Evolutionary conservation across 2,329 filamentous ascomycete genomes (phyloP).

Genomic region (Fusarium sp.): DNA sequence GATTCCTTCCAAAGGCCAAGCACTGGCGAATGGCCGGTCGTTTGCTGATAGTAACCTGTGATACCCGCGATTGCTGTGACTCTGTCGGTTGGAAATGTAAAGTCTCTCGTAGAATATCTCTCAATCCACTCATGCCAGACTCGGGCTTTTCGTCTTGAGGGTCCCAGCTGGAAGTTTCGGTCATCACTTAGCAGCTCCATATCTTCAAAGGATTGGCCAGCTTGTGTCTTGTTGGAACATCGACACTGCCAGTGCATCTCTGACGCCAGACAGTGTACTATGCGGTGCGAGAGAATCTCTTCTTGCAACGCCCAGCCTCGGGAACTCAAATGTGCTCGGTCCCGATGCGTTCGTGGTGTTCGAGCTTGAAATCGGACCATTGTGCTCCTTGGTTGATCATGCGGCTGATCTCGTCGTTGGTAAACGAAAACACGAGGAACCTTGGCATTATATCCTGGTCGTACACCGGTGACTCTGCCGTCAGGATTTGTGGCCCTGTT

Average conservation of each 20-base stretch:
- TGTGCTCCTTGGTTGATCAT: not conserved
- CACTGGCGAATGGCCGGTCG: not conserved
- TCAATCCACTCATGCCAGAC: constrained; percentile 23
- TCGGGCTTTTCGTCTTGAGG: not conserved
- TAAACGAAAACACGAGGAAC: not conserved
- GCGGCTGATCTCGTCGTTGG: not conserved
- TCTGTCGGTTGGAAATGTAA: constrained; percentile 12
- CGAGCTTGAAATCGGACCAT: not conserved
- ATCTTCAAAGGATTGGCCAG: not conserved
- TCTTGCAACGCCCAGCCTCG: constrained; percentile 17
- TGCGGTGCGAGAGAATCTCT: constrained; percentile 14
- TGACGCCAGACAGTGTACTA: constrained; percentile 19
- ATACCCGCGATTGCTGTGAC: constrained; percentile 17
- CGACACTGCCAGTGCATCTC: constrained; percentile 29
- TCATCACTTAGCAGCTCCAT: not conserved
- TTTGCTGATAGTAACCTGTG: constrained; percentile 7
- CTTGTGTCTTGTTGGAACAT: constrained; percentile 4
- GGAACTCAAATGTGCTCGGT: constrained; percentile 5
- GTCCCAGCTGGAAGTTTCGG: not conserved
- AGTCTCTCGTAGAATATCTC: constrained; percentile 11
- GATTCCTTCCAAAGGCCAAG: constrained; percentile 18
- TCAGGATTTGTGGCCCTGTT: too few species aligned
- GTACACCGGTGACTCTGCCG: too few species aligned
- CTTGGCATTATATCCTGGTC: too few species aligned
- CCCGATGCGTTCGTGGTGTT: not conserved